A percentile compares a stretch with the other conserved stretches of the same genome.
These are phyloP conservation scores for Syzygium syzygioides DNA, from an alignment of 441 rosid species.

Conservation along the genomic window DNA sequence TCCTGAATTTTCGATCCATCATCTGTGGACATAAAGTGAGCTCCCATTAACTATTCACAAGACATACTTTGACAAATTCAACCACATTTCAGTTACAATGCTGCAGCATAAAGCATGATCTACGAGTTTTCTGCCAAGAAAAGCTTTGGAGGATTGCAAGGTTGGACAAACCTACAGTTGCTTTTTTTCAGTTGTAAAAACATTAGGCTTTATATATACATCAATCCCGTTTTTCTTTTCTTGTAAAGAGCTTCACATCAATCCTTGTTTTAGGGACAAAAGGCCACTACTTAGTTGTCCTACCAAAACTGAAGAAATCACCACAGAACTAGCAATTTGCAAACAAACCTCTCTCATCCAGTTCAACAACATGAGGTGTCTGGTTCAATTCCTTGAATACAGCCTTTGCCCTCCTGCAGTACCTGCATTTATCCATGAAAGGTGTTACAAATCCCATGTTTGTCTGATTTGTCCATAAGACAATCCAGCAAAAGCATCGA, in stretches of 20 bases:
- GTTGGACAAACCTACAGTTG: background rate
- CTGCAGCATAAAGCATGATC: background rate
- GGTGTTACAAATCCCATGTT: too few relatives aligned
- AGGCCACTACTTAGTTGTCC: background rate
- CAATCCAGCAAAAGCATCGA: too few relatives aligned
- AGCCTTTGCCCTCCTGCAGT: background rate
- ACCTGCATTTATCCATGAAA: too few relatives aligned
- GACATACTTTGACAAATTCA: background rate
- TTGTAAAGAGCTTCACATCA: background rate
- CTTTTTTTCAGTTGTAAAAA: too few relatives aligned
- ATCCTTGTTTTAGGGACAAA: background rate
- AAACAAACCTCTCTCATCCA: background rate
- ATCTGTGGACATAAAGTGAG: constrained; percentile 32
- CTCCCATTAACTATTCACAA: background rate
- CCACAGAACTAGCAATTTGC: background rate
- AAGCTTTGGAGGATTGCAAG: background rate
- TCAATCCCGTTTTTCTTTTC: background rate
- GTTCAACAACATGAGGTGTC: background rate
- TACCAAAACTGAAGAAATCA: background rate
- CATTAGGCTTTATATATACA: too few relatives aligned
- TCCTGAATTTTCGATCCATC: constrained; percentile 64
- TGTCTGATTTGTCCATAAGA: too few relatives aligned
- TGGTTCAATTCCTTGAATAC: background rate
- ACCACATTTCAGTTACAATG: background rate
- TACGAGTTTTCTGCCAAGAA: background rate